phyloP scores from a whole-genome alignment of 352 stramenopile genomes.

The Paralagenidium karlingii region DNA sequence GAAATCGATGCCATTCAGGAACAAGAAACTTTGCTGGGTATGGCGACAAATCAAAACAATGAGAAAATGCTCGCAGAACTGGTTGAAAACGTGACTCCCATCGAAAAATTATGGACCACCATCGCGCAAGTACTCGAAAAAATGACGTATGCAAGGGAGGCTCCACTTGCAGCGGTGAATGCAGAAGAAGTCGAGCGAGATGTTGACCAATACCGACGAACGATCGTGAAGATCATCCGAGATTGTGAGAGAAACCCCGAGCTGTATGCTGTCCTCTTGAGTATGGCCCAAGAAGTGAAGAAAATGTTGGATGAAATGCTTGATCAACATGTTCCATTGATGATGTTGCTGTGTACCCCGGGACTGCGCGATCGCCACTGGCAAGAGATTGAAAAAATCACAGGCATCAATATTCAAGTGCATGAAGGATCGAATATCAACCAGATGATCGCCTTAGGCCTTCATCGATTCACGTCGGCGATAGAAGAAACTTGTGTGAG shows the following conservation, averaged over 20 bases:
- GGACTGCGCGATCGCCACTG: constrained; percentile 88
- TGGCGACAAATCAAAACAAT: constrained; percentile 69
- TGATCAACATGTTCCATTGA: constrained; percentile 84
- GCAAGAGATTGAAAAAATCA: constrained; percentile 85
- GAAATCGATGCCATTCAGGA: constrained; percentile 80
- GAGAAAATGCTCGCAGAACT: constrained; percentile 57
- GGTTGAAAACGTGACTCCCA: constrained; percentile 67
- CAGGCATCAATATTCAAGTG: constrained; percentile 76
- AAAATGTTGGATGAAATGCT: constrained; percentile 78
- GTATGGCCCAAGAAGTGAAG: constrained; percentile 70
- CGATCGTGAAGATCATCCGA: constrained; percentile 84
- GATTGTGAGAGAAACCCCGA: constrained; percentile 86
- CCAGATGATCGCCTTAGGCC: constrained; percentile 79
- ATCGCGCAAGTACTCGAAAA: constrained; percentile 41
- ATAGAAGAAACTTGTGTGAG: constrained; percentile 91
- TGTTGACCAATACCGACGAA: constrained; percentile 81
- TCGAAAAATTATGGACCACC: constrained; percentile 81
- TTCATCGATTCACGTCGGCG: constrained; percentile 69
- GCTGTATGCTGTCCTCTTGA: constrained; percentile 61
- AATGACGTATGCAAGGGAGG: constrained; percentile 53
- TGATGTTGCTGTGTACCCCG: constrained; percentile 87
- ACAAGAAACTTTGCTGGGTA: constrained; percentile 80
- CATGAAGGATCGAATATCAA: constrained; percentile 88
- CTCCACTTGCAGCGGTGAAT: constrained; percentile 54
- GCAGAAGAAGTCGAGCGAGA: constrained; percentile 76